phyloP scores from a whole-genome alignment of 495 filamentous ascomycete genomes.

The Podospora didyma region DNA sequence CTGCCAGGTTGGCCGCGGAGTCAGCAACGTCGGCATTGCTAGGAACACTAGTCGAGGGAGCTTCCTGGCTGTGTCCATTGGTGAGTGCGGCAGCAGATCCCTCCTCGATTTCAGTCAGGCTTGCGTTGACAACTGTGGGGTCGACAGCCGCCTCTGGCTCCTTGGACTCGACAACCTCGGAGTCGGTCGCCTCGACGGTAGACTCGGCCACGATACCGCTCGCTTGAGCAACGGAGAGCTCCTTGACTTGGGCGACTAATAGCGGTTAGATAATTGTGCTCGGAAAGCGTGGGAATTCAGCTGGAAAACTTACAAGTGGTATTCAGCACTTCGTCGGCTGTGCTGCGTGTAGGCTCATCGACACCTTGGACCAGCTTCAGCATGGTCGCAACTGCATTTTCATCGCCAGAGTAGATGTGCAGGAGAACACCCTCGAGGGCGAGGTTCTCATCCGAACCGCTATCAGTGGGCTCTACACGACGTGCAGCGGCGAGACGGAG shows the following conservation, averaged over 20 bases:
- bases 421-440: conserved; percentile 89
- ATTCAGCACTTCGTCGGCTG: conserved; percentile 59
- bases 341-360: conserved; percentile 64
- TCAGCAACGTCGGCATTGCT: conserved; percentile 55
- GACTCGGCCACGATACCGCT: conserved; percentile 33
- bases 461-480: conserved; percentile 59
- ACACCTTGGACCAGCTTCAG: conserved; percentile 78
- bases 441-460: conserved; percentile 63
- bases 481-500: conserved; percentile 72
- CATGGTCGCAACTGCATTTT: conserved; percentile 75
- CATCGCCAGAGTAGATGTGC: conserved; percentile 82
- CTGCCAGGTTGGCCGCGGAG: conserved; percentile 62
- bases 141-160: conserved; percentile 54
- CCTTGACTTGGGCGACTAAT: conserved; percentile 67
- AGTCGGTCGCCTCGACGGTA: conserved; percentile 24
- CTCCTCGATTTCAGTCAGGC: conserved; percentile 62
- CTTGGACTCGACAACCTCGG: conserved; percentile 34
- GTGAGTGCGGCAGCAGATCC: conserved; percentile 38
- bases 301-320: conserved; percentile 65
- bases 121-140: conserved; percentile 72
- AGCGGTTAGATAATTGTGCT: conserved; percentile 23
- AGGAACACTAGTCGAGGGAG: conserved; percentile 29
- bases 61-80: conserved; percentile 48
- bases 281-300: background rate
- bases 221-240: conserved; percentile 49